phyloP scores from a whole-genome alignment of 1,284 basidiomycete genomes.

The Ceraceosorus bombacis region DNA sequence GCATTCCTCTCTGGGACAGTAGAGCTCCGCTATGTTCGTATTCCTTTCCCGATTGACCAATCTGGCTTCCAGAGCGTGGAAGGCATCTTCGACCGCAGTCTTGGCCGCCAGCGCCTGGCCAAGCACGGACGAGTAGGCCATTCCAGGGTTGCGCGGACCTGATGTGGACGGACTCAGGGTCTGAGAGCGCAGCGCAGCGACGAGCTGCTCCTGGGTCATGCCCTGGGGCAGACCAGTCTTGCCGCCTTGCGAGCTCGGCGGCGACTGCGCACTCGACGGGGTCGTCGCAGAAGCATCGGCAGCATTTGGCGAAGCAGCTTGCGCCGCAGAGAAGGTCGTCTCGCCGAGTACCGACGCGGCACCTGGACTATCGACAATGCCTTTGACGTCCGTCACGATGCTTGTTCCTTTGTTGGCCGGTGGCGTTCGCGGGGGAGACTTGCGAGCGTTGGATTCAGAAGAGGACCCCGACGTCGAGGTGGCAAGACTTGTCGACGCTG shows the following conservation, averaged over 20 bases:
- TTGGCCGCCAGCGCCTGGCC: slow-evolving; percentile 45
- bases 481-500: not conserved
- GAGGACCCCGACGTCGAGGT: not conserved
- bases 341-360: no score
- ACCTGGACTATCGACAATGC: no score
- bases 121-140: slow-evolving; percentile 32
- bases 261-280: not conserved
- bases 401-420: not conserved
- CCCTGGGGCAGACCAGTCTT: slow-evolving; percentile 15
- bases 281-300: not conserved
- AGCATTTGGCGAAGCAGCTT: no score
- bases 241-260: slow-evolving; percentile 3
- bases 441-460: not conserved
- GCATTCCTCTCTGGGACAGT: slow-evolving; percentile 43
- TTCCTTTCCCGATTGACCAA: slow-evolving; percentile 33
- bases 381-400: no score
- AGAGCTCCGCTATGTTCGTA: slow-evolving; percentile 37
- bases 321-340: not conserved
- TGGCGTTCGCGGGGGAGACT: not conserved
- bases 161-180: slow-evolving; percentile 3
- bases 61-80: slow-evolving; percentile 39
- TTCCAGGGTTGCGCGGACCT: slow-evolving; percentile 18
- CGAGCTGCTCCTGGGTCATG: slow-evolving; percentile 28
- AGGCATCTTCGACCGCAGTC: slow-evolving; percentile 41
- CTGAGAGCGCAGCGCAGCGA: slow-evolving; percentile 31